Conservation (phyloP, 805 yeast species). For the Grigorovia humatica region DNA sequence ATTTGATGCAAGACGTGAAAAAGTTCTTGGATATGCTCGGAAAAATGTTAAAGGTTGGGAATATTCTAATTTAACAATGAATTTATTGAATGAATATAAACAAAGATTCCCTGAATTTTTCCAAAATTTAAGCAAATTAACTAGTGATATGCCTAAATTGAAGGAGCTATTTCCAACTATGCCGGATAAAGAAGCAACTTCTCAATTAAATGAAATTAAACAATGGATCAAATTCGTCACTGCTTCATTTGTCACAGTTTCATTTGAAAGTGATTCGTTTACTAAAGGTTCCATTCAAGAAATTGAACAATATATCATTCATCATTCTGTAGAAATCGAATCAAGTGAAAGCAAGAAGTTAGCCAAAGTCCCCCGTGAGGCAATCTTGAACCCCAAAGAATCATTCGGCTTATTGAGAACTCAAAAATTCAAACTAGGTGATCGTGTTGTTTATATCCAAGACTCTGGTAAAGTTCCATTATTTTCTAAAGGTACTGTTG, state of each 20-base stretch:
- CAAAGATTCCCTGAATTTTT: slow-evolving; percentile 54
- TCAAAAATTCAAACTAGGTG: slow-evolving; percentile 80
- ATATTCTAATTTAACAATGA: slow-evolving; percentile 64
- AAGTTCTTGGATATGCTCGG: slow-evolving; percentile 81
- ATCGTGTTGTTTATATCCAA: slow-evolving; percentile 75
- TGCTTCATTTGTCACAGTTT: slow-evolving; percentile 48
- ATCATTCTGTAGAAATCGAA: slow-evolving; percentile 36
- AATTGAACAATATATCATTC: slow-evolving; percentile 52
- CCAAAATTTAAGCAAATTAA: slow-evolving; percentile 26
- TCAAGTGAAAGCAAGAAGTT: slow-evolving; percentile 44
- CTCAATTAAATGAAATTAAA: slow-evolving; percentile 23
- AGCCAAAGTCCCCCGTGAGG: slow-evolving; percentile 75
- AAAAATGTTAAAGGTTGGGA: slow-evolving; percentile 67
- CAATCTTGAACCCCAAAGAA: slow-evolving; percentile 64
- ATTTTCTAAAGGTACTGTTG: slow-evolving; percentile 83
- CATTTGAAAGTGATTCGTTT: slow-evolving; percentile 69
- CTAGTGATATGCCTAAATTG: slow-evolving; percentile 22
- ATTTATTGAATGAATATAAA: slow-evolving; percentile 52
- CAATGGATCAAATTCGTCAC: slow-evolving; percentile 41
- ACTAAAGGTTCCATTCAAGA: slow-evolving; percentile 53
- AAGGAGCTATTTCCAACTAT: slow-evolving; percentile 30
- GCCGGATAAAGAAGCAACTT: slow-evolving; percentile 20
- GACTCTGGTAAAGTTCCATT: slow-evolving; percentile 84
- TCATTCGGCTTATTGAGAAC: slow-evolving; percentile 61
- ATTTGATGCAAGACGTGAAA: slow-evolving; percentile 65